Evolutionary conservation across 1,139 yeast species (phyloP).

Genomic region (Kluyveromyces sp.): DNA sequence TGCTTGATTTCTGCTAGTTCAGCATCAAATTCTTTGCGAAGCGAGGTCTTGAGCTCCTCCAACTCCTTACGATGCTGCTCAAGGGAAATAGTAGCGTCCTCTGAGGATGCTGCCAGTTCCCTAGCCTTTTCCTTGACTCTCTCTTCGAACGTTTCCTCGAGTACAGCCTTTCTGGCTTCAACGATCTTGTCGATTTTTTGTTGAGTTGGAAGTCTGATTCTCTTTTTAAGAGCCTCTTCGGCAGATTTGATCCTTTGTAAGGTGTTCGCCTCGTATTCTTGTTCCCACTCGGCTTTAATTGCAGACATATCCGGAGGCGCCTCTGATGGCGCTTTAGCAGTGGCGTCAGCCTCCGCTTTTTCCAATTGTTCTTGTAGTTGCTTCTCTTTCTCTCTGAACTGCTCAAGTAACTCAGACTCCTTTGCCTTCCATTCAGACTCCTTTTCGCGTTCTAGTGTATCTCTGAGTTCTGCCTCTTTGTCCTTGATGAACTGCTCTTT

Average conservation of each 20-base stretch:
- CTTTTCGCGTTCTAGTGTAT: constrained; percentile 10
- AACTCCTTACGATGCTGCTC: constrained; percentile 24
- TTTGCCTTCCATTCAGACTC: constrained; percentile 1
- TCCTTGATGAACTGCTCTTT: constrained; percentile 16
- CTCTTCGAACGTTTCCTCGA: constrained; percentile 23
- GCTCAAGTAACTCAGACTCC: constrained; percentile 3
- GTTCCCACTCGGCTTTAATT: constrained; percentile 21
- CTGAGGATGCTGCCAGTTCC: constrained; percentile 9
- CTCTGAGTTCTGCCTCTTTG: constrained; percentile 16
- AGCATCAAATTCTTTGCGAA: constrained; percentile 18
- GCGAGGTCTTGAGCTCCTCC: constrained; percentile 15
- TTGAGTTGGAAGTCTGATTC: constrained; percentile 28
- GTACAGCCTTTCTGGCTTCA: constrained; percentile 20
- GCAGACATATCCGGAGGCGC: constrained; percentile 12
- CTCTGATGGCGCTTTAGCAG: not conserved
- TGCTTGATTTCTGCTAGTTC: constrained; percentile 33
- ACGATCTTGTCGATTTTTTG: constrained; percentile 26
- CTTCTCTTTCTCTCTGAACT: constrained; percentile 8
- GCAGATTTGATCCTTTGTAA: constrained; percentile 24
- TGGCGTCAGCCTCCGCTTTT: not conserved
- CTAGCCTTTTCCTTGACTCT: constrained; percentile 17
- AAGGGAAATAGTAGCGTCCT: constrained; percentile 9
- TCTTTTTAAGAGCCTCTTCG: constrained; percentile 28
- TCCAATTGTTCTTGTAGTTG: not conserved
- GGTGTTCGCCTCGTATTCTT: constrained; percentile 26